Evolutionary conservation across 2,329 filamentous ascomycete species (phyloP).

Genomic region (Epichloe hybrida): DNA sequence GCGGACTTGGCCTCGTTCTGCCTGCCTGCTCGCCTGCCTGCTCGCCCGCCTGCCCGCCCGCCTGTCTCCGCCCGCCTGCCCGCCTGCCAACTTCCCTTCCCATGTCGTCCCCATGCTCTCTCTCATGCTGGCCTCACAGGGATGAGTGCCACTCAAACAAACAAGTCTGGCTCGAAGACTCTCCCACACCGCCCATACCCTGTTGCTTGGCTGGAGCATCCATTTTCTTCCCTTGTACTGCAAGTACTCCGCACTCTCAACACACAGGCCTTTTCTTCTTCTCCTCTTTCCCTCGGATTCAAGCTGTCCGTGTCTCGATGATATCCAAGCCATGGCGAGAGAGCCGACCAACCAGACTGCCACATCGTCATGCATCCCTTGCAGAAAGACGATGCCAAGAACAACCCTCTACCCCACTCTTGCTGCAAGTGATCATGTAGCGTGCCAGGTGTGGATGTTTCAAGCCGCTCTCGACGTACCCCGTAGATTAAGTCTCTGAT

Average conservation of each 20-base stretch:
- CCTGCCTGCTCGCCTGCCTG: neutral
- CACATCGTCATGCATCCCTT: neutral
- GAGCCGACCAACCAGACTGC: neutral
- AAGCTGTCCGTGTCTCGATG: neutral
- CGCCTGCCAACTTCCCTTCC: neutral
- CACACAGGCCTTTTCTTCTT: neutral
- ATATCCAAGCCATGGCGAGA: neutral
- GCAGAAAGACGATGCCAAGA: slow-evolving; percentile 1
- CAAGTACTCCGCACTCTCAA: neutral
- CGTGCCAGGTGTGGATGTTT: neutral
- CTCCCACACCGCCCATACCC: neutral
- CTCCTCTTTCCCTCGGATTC: neutral
- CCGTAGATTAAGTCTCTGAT: neutral
- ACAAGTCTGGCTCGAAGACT: neutral
- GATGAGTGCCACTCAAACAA: neutral
- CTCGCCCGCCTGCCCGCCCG: neutral
- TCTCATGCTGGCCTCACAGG: neutral
- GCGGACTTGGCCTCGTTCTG: neutral
- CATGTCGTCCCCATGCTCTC: neutral
- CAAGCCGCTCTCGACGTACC: neutral
- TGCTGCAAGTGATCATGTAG: slow-evolving; percentile 4
- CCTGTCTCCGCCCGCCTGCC: neutral
- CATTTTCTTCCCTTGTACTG: neutral
- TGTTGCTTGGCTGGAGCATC: slow-evolving; percentile 1
- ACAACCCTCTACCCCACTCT: slow-evolving; percentile 2